Evolutionary conservation across 495 filamentous ascomycete genomes (phyloP), one percentile per base, ranked within the genome.

Genomic region (Alectoria sarmentosa): DNA sequence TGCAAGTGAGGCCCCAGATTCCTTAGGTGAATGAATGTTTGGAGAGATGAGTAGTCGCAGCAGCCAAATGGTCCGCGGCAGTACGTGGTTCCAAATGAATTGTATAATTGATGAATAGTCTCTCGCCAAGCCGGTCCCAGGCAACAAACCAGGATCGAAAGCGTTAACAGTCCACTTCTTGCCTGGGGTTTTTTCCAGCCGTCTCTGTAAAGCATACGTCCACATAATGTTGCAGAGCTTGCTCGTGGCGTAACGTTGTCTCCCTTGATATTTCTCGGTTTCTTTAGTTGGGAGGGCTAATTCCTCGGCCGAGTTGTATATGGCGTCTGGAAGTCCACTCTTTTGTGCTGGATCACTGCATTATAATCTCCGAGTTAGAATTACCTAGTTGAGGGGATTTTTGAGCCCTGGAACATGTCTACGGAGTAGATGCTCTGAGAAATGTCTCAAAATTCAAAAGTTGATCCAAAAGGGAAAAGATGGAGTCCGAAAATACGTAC

Each of bases 111-210:
- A 23, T 36, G 19, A 48, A 5, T 60, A 56, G 39, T 76, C 69
- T 19, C 79, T 69, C 5, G 66, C 72, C 11, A 82, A 69, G 7
- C 76, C 76, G 7, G 79, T 78, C 1, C 79, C 78, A 17, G 78
- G 76, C 78, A 80, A 78, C 14, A 80, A 70, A 4, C 78, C 78
- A 3, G 80, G 80, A 66, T 82, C 75, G 49, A 78, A 75, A 1
- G 74, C 68, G 14, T 63, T 69, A 0, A 79, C 77, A 1, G 75
- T 75, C 66, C 76, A 76, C 2, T 70, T 66, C 11, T 68, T 68
- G 11, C 64, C 42, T 15, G 62, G n/a, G 19, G 65, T 63, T 38
- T 66, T 68, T 28, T 69, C 41, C 11, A 80, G 71, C 11, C 73
- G 73, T 13, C 68, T 64, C 15, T 76, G 59, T 17, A 82, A 67